A percentile compares a stretch with the other conserved stretches of the same genome.
These are phyloP conservation scores for Neurospora sublineolata DNA, from an alignment of 495 filamentous ascomycete genomes.

Conservation along the genomic window DNA sequence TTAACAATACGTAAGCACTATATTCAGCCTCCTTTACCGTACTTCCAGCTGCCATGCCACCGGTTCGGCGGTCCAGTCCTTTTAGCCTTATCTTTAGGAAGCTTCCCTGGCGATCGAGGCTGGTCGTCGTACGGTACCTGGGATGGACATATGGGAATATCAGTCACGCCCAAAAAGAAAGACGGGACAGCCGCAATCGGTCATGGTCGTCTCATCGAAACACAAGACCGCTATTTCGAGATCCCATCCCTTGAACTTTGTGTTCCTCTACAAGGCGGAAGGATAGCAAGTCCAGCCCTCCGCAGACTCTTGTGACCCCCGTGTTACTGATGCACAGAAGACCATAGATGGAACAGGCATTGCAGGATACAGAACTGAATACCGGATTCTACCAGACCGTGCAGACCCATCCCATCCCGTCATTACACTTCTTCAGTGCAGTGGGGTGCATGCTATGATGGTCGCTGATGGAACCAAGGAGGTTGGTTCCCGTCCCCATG, in stretches of 20 bases:
- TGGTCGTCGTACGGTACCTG: not conserved
- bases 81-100: not conserved
- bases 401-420: not conserved
- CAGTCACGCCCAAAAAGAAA: not conserved
- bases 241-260: not conserved
- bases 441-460: not conserved
- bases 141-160: not conserved
- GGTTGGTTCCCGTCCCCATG: not conserved
- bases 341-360: not conserved
- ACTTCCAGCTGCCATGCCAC: not conserved
- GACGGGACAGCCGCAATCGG: not conserved
- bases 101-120: not conserved
- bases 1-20: not conserved
- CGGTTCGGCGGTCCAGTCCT: not conserved
- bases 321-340: not conserved
- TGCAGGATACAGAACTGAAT: not conserved
- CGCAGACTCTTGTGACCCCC: not conserved
- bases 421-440: not conserved
- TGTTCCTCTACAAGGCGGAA: not conserved
- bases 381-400: not conserved
- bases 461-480: not conserved
- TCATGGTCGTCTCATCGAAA: not conserved
- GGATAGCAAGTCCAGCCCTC: not conserved
- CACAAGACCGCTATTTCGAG: not conserved
- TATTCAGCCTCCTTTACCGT: not conserved